These are phyloP conservation scores for Steccherinum ochraceum DNA, from an alignment of 768 basidiomycete species.

Conservation along the genomic window DNA sequence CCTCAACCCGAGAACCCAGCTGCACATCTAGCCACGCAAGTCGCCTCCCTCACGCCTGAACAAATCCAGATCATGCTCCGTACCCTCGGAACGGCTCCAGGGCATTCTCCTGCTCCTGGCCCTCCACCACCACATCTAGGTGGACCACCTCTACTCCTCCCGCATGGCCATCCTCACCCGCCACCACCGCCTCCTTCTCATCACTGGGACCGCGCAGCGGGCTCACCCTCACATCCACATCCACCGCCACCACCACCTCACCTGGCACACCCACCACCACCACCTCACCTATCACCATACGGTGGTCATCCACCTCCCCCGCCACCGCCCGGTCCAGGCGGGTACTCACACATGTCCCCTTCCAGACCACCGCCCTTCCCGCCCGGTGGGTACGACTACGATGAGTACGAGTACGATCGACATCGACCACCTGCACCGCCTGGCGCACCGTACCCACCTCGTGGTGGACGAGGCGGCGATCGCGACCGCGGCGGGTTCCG, in stretches of 20 bases:
- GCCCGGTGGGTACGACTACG: constrained; percentile 4
- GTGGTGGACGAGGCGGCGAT: neutral
- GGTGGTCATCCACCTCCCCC: neutral
- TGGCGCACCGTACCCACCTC: neutral
- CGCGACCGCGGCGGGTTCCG: neutral
- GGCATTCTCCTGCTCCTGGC: neutral
- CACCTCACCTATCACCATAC: neutral
- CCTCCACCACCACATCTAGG: neutral
- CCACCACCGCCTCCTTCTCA: neutral
- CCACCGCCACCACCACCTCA: neutral
- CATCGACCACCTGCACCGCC: neutral
- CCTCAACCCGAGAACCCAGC: constrained; percentile 23
- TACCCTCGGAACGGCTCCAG: constrained; percentile 38
- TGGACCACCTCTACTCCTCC: constrained; percentile 1
- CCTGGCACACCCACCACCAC: neutral
- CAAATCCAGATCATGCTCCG: constrained; percentile 67
- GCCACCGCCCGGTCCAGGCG: neutral
- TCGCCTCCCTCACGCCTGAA: constrained; percentile 69
- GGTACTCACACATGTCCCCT: neutral
- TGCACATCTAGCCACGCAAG: constrained; percentile 55
- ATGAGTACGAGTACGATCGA: constrained; percentile 1
- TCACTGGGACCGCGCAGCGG: neutral
- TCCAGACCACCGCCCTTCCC: neutral
- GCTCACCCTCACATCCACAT: neutral
- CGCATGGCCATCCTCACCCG: neutral